These are phyloP conservation scores for Backusella psychrophila DNA, from an alignment of 192 early-diverging fungal species.

Conservation along the genomic window DNA sequence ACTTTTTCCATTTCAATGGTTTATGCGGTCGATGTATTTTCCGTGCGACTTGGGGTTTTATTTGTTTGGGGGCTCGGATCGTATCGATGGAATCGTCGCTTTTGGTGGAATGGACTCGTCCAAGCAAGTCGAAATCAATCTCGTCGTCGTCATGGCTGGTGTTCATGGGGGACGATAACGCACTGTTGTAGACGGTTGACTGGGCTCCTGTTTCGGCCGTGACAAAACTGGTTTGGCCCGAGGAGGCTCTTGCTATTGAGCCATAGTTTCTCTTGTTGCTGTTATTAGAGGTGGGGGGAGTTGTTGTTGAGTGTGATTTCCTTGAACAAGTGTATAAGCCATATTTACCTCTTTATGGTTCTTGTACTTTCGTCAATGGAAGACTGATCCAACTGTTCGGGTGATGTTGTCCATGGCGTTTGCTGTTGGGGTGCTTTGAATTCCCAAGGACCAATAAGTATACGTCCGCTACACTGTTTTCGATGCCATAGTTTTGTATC, in stretches of 20 bases:
- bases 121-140: not conserved
- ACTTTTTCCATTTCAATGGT: conserved; percentile 17
- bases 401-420: not conserved
- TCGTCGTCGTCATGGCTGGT: not conserved
- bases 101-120: too few species aligned
- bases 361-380: not conserved
- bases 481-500: not conserved
- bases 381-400: not conserved
- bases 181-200: not conserved
- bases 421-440: not conserved
- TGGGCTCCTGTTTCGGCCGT: not conserved
- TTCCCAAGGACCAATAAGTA: conserved; percentile 24
- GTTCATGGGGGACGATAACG: not conserved
- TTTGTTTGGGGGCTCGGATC: not conserved
- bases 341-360: not conserved
- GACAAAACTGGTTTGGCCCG: not conserved
- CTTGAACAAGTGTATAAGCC: too few species aligned
- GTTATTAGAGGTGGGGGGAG: too few species aligned
- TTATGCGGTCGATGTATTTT: not conserved
- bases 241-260: not conserved
- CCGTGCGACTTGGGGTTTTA: not conserved
- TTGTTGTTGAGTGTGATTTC: not conserved
- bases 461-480: conserved; percentile 9
- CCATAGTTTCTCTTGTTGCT: not conserved
- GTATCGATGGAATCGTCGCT: not conserved